Base-by-base conservation (phyloP, 208 protist genomes). In the Trypanosoma mega region DNA sequence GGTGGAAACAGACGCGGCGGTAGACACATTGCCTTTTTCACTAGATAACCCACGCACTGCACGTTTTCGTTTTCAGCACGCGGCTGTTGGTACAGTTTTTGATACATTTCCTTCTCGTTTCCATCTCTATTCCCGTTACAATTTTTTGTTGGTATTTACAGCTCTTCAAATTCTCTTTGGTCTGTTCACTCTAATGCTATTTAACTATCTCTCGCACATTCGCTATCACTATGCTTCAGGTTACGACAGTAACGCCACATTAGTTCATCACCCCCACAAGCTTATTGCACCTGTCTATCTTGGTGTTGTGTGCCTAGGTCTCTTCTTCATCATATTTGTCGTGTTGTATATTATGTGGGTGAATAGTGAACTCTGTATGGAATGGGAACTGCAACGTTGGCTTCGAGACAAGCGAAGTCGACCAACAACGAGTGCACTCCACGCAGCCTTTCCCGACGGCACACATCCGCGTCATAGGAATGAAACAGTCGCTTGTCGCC, bases 181-280 rank as follows among this genome's bases (percentile, higher is more conserved):
- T 20, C 36, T 69, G 4, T 61, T 77, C 6, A 77, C 58, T 12
- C 43, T 77, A 20, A 45, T 59, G 18, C 29, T 77, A 31, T 77
- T 67, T 58, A 77, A 77, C 53, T 77, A 77, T 49, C 11, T 77
- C 12, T 45, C 48, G 21, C 67, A 57, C 8, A 21, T 67, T 20
- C 68, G 68, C 9, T 56, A 75, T 23, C 47, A 61, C 43, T 68
- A 61, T 20, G 49, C 51, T n/a, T 44, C 36, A n/a, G 7, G 3
- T 0, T 8, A 23, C 8, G 33, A 43, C 14, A 30, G 34, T 14
- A 12, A 23, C 23, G 0, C n/a, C 5, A 4, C 39, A 23, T 6
- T 39, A 36, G 9, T 60, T 44, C 9, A 18, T n/a, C 41, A 57
- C 34, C 2, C 39, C 1, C 29, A 31, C 21, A 8, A 50, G 54